phyloP scores from a whole-genome alignment of 306 rosid genomes.

The Cicer cuneatum region DNA sequence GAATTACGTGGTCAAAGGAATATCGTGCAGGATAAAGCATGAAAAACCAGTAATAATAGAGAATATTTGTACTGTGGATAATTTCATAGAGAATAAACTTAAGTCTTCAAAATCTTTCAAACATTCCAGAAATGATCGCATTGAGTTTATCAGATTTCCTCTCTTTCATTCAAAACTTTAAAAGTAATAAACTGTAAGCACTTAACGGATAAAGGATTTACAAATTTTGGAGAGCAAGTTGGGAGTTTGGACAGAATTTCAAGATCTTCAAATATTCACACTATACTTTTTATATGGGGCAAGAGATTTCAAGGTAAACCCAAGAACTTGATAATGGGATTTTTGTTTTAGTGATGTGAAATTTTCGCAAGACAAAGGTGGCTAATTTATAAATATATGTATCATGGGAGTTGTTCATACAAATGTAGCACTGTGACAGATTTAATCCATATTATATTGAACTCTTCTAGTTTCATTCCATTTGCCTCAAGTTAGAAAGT shows the following conservation, averaged over 20 bases:
- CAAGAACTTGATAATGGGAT: background rate
- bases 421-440: conserved; percentile 10
- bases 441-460: background rate
- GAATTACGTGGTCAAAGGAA: background rate
- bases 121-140: conserved; percentile 7
- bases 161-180: background rate
- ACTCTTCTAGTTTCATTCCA: conserved; percentile 12
- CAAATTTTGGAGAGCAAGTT: background rate
- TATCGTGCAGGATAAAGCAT: background rate
- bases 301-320: conserved; percentile 6
- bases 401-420: background rate
- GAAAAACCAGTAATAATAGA: conserved; percentile 5
- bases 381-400: background rate
- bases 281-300: background rate
- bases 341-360: conserved; percentile 1
- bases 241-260: conserved; percentile 5
- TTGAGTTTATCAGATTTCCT: background rate
- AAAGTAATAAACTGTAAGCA: background rate
- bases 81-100: conserved; percentile 16
- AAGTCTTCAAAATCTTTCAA: conserved; percentile 5
- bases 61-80: background rate
- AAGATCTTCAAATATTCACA: background rate
- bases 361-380: background rate
- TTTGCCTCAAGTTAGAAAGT: background rate
- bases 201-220: background rate